phyloP scores from a whole-genome alignment of 495 filamentous ascomycete species.

The Penicillium subrubescens region DNA sequence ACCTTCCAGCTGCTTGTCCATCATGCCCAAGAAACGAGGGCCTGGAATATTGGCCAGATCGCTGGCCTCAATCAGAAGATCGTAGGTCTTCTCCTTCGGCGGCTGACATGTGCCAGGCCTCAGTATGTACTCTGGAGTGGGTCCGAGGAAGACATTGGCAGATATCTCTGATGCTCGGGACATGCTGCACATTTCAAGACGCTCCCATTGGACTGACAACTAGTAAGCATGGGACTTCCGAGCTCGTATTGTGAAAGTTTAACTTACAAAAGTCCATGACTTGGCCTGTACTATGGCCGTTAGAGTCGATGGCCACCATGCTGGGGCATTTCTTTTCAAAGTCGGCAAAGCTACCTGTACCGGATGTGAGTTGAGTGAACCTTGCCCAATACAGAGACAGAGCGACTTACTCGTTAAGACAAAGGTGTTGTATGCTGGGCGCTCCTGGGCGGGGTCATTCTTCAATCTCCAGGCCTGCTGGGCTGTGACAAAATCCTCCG shows the following conservation, averaged over 20 bases:
- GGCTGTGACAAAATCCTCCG: slow-evolving; percentile 70
- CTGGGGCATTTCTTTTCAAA: slow-evolving; percentile 72
- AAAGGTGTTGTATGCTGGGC: slow-evolving; percentile 82
- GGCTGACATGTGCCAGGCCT: slow-evolving; percentile 23
- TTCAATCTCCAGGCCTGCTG: slow-evolving; percentile 73
- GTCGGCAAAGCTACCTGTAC: slow-evolving; percentile 62
- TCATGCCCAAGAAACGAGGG: slow-evolving; percentile 53
- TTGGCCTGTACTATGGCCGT: slow-evolving; percentile 70
- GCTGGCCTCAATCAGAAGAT: slow-evolving; percentile 82
- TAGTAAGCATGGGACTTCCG: not conserved
- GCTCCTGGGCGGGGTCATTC: slow-evolving; percentile 56
- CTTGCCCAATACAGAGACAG: not conserved
- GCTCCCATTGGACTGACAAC: slow-evolving; percentile 72
- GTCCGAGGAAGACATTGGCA: slow-evolving; percentile 86
- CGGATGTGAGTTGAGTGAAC: slow-evolving; percentile 24
- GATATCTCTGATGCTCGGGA: slow-evolving; percentile 85
- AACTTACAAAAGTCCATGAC: slow-evolving; percentile 84
- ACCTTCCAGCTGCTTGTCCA: slow-evolving; percentile 59
- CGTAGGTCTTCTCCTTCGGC: slow-evolving; percentile 48
- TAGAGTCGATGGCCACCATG: slow-evolving; percentile 73
- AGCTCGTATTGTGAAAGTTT: not conserved
- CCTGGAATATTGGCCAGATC: slow-evolving; percentile 74
- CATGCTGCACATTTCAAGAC: slow-evolving; percentile 91
- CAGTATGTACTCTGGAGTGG: slow-evolving; percentile 70
- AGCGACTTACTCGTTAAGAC: slow-evolving; percentile 62